Evolutionary conservation across 306 rosid genomes (phyloP).

Genomic region (Acacia crassicarpa): DNA sequence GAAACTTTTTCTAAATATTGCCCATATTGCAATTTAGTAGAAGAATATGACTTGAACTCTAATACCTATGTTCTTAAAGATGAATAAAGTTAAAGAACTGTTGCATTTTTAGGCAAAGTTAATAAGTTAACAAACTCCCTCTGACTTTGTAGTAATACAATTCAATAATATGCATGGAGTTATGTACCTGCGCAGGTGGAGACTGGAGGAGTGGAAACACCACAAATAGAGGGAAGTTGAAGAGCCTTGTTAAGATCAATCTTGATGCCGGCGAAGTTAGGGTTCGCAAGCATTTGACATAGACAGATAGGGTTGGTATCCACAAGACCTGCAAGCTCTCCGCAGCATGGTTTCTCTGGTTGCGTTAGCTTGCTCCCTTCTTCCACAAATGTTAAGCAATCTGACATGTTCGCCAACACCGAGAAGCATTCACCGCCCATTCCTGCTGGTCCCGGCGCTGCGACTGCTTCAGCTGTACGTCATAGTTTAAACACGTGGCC

Average conservation of each 20-base stretch:
- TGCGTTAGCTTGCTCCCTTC: constrained; percentile 50
- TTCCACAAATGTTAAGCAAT: constrained; percentile 68
- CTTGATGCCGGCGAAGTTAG: constrained; percentile 35
- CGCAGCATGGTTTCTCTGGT: constrained; percentile 78
- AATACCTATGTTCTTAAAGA: too few species aligned
- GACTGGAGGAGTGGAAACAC: constrained; percentile 57
- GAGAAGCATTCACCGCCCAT: constrained; percentile 24
- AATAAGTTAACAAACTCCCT: too few species aligned
- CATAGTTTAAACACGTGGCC: too few species aligned
- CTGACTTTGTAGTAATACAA: too few species aligned
- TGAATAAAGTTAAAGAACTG: too few species aligned
- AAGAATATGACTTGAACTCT: too few species aligned
- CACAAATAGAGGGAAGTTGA: constrained; percentile 69
- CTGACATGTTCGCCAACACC: constrained; percentile 45
- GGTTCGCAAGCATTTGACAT: constrained; percentile 50
- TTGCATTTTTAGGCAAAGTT: too few species aligned
- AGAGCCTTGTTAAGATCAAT: constrained; percentile 58
- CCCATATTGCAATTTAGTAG: too few species aligned
- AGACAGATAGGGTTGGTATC: constrained; percentile 56
- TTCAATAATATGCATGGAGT: too few species aligned
- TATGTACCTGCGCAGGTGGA: constrained; percentile 61
- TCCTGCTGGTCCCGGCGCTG: background rate
- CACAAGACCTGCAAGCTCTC: constrained; percentile 58
- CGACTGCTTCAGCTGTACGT: too few species aligned
- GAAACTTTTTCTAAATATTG: too few species aligned